phyloP scores from a whole-genome alignment of 73 alveolate genomes.

The Paramecium sexaurelia region DNA sequence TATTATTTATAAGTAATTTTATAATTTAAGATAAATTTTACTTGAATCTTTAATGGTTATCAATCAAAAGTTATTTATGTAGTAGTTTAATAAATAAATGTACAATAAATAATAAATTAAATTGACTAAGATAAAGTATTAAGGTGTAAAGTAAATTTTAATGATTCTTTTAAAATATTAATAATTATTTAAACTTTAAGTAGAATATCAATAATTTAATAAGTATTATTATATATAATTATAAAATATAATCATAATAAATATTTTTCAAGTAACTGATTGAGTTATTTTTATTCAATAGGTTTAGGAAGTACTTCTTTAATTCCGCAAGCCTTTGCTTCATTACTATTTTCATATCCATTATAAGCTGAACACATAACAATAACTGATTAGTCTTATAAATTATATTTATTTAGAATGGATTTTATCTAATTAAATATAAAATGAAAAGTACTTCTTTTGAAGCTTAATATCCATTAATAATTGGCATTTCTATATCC shows the following conservation, averaged over 20 bases:
- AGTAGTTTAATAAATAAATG: too few relatives aligned
- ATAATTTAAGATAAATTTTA: too few relatives aligned
- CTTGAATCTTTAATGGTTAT: too few relatives aligned
- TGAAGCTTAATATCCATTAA: conserved; percentile 41
- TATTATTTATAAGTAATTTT: too few relatives aligned
- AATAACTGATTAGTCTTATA: background rate
- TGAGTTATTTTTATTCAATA: conserved; percentile 1
- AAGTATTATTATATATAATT: background rate
- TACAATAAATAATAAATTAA: too few relatives aligned
- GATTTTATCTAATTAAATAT: background rate
- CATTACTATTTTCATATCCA: background rate
- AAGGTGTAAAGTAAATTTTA: too few relatives aligned
- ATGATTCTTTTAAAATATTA: too few relatives aligned
- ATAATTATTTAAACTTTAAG: too few relatives aligned
- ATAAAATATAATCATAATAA: conserved; percentile 15
- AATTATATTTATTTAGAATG: background rate
- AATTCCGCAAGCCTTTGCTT: background rate
- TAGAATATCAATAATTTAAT: background rate
- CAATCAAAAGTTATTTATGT: too few relatives aligned
- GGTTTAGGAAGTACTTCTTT: conserved; percentile 14
- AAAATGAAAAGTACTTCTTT: background rate
- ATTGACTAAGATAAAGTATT: too few relatives aligned
- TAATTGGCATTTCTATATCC: conserved; percentile 56
- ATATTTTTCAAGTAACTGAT: conserved; percentile 20
- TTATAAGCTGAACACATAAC: conserved; percentile 25